phyloP scores from a whole-genome alignment of 176 grass and related monocot species.

The Luzula sylvatica region DNA sequence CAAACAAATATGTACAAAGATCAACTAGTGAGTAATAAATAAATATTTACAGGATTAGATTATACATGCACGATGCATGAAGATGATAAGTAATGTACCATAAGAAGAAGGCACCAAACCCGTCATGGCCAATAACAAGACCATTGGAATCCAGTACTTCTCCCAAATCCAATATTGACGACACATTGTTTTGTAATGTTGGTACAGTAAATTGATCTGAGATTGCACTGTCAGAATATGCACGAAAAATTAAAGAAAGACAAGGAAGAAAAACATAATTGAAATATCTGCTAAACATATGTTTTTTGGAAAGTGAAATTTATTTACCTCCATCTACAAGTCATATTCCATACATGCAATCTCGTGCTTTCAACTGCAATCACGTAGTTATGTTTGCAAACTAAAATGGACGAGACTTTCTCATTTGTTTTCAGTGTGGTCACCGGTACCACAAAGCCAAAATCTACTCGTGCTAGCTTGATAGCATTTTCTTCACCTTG shows the following conservation, averaged over 20 bases:
- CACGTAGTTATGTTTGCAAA: slow-evolving; percentile 67
- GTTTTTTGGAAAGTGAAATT: too few relatives aligned
- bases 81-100: slow-evolving; percentile 51
- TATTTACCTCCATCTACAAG: slow-evolving; percentile 52
- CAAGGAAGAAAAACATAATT: not conserved
- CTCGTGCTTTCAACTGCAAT: slow-evolving; percentile 45
- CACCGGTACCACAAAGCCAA: slow-evolving; percentile 54
- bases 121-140: slow-evolving; percentile 77
- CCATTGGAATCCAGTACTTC: slow-evolving; percentile 38
- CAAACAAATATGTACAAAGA: slow-evolving; percentile 12
- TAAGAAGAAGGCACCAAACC: slow-evolving; percentile 59
- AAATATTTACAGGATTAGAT: slow-evolving; percentile 4
- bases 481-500: slow-evolving; percentile 45
- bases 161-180: slow-evolving; percentile 59
- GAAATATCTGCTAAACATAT: too few relatives aligned
- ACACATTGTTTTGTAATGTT: slow-evolving; percentile 32
- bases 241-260: not conserved
- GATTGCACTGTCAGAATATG: slow-evolving; percentile 32
- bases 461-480: slow-evolving; percentile 52
- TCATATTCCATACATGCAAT: slow-evolving; percentile 82
- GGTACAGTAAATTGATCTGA: slow-evolving; percentile 64
- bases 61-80: slow-evolving; percentile 4
- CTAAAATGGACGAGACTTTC: slow-evolving; percentile 48
- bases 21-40: slow-evolving; percentile 8
- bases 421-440: slow-evolving; percentile 52